Evolutionary conservation across 1,284 basidiomycete species (phyloP), one percentile per base, ranked within the genome.

Genomic region (Erythrobasidium hasegawianum): DNA sequence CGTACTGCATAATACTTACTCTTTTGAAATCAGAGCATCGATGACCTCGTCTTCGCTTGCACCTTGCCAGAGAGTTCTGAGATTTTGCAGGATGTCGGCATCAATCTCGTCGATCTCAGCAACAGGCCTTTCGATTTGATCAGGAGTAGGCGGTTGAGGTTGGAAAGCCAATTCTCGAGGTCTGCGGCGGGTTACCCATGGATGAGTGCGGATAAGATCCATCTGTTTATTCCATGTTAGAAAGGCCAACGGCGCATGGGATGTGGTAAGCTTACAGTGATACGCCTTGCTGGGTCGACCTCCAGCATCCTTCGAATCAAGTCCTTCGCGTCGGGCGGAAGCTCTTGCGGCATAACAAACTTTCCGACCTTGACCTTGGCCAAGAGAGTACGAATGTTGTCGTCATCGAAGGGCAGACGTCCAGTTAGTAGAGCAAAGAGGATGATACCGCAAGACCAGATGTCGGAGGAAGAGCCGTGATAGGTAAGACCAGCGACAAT

Each of bases 391-490:
- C 83, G 82, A 62, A 91, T 84, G 76, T 90, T 79, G 67, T 88
- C 86, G 74, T 95, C 89, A 77, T 98, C 94, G 76, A 98, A 99
- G 1, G 96, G 96, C 43, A 98, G 81, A 41, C 85, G 83, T 4
- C 93, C 95, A n/a, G 87, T 87, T 26, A 98, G 82, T 14, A 98
- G 81, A 13, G 92, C 93, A 73, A 88, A 95, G 59, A 99, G 84
- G 72, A 97, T 95, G 76, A 98, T 87, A 66, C 96, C 96, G 76
- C 95, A 97, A 39, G 92, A 96, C 96, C 96, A 98, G 76, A 97
- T 92, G 78, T 99, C 96, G 45, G 92, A 87, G 16, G 85, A 84
- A 1, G 87, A 84, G 24, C 95, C 96, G 73, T 94, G 86, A 78
- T 98, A 99, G 26, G 87, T 85, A 66, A 84, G 81, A 18, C 91